Percentiles rank a stretch among this genome's conserved stretches.
phyloP scores from a whole-genome alignment of 129 eudicot species.

The Artemisia tridentata region DNA sequence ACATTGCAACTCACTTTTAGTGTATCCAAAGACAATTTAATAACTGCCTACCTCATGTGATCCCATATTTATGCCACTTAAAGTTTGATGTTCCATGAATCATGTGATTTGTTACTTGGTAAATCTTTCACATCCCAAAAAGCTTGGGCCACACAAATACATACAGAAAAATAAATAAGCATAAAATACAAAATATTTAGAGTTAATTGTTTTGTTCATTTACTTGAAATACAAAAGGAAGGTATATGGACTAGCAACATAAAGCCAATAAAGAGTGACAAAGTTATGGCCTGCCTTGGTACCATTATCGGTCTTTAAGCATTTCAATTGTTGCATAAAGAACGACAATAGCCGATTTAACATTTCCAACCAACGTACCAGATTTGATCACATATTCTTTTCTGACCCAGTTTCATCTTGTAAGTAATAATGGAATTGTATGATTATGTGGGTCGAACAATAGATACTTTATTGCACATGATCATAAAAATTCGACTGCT shows the following conservation, averaged over 20 bases:
- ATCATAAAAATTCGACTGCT: too few relatives aligned
- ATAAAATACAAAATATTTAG: not conserved
- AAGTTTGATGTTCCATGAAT: constrained; percentile 35
- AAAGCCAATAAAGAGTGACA: constrained; percentile 22
- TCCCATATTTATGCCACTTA: constrained; percentile 28
- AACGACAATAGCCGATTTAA: not conserved
- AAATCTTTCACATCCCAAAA: constrained; percentile 36
- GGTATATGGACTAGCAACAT: constrained; percentile 8
- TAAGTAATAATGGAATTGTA: not conserved
- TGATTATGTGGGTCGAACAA: not conserved
- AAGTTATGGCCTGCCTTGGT: constrained; percentile 27
- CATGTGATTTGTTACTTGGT: constrained; percentile 31
- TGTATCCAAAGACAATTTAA: constrained; percentile 38
- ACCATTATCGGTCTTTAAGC: constrained; percentile 19
- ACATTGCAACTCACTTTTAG: constrained; percentile 40
- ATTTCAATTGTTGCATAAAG: constrained; percentile 16
- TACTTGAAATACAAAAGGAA: not conserved
- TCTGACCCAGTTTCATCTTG: not conserved
- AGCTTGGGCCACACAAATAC: constrained; percentile 21
- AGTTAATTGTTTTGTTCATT: not conserved
- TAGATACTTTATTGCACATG: too few relatives aligned
- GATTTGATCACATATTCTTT: not conserved
- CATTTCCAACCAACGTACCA: not conserved
- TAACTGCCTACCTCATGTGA: constrained; percentile 34
- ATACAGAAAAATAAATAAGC: constrained; percentile 1